Evolutionary conservation across 352 stramenopile genomes (phyloP).

Genomic region (Pythium sp.): DNA sequence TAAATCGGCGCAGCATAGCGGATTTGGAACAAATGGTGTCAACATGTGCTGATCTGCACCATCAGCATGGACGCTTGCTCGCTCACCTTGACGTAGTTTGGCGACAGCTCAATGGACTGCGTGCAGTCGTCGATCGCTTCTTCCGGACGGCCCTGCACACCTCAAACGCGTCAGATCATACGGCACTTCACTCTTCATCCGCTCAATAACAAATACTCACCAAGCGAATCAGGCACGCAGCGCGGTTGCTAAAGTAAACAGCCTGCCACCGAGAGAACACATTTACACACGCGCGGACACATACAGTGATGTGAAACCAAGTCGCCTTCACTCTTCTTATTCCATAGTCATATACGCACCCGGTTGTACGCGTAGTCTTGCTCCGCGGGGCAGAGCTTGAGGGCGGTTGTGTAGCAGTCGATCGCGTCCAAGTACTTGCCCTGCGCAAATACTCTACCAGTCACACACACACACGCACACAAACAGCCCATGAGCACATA

Average conservation of each 20-base stretch:
- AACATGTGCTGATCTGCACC: too few species aligned
- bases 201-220: constrained; percentile 16
- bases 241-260: constrained; percentile 86
- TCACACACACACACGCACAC: too few species aligned
- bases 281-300: background rate
- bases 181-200: too few species aligned
- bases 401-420: constrained; percentile 81
- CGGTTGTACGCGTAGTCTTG: constrained; percentile 81
- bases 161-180: background rate
- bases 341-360: constrained; percentile 20
- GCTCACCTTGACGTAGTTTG: constrained; percentile 94
- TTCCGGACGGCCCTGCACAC: constrained; percentile 52
- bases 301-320: background rate
- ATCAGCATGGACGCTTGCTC: constrained; percentile 6
- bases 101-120: constrained; percentile 92
- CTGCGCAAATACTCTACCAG: constrained; percentile 58
- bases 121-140: constrained; percentile 94
- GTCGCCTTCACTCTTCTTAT: background rate
- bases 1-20: too few species aligned
- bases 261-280: constrained; percentile 32
- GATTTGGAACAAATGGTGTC: too few species aligned
- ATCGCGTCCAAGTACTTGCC: constrained; percentile 76
- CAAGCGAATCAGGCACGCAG: constrained; percentile 70
- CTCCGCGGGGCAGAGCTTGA: constrained; percentile 74
- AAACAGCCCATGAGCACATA: background rate